Percentiles rank a stretch among this genome's conserved stretches.
Conservation (phyloP, 192 early-diverging fungal species). For the Podochytrium sp. region DNA sequence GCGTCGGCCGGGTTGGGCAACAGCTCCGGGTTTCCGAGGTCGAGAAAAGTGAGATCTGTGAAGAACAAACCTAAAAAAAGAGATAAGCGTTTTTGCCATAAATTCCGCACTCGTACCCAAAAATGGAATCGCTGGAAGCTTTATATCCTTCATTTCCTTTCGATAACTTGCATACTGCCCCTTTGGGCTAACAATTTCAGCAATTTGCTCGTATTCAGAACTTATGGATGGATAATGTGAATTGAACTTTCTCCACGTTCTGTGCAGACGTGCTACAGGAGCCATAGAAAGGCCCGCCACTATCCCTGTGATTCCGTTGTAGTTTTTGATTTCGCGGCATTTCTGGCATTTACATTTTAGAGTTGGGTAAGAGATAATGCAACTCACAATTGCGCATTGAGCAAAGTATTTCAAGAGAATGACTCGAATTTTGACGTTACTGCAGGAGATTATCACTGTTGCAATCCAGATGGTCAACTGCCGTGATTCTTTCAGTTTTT, state of each 20-base stretch:
- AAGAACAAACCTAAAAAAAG: constrained; percentile 55
- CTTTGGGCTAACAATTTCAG: constrained; percentile 52
- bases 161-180: constrained; percentile 63
- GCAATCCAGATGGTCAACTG: constrained; percentile 53
- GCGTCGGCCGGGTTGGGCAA: constrained; percentile 43
- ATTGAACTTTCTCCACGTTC: constrained; percentile 53
- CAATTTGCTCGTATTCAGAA: constrained; percentile 47
- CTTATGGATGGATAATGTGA: constrained; percentile 46
- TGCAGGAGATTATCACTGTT: constrained; percentile 41
- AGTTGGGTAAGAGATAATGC: not conserved
- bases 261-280: constrained; percentile 56
- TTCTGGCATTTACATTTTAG: constrained; percentile 36
- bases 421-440: constrained; percentile 45
- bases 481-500: not conserved
- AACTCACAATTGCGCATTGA: constrained; percentile 48
- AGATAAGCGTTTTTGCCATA: not conserved
- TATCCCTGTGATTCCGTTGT: constrained; percentile 59
- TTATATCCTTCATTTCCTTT: constrained; percentile 55
- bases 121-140: constrained; percentile 55
- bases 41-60: constrained; percentile 56
- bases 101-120: constrained; percentile 37
- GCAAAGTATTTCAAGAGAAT: constrained; percentile 49
- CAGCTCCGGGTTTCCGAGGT: constrained; percentile 48
- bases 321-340: constrained; percentile 60
- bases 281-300: constrained; percentile 59